Conservation (phyloP, 2,329 filamentous ascomycete species). For the Aspergillus candidus region DNA sequence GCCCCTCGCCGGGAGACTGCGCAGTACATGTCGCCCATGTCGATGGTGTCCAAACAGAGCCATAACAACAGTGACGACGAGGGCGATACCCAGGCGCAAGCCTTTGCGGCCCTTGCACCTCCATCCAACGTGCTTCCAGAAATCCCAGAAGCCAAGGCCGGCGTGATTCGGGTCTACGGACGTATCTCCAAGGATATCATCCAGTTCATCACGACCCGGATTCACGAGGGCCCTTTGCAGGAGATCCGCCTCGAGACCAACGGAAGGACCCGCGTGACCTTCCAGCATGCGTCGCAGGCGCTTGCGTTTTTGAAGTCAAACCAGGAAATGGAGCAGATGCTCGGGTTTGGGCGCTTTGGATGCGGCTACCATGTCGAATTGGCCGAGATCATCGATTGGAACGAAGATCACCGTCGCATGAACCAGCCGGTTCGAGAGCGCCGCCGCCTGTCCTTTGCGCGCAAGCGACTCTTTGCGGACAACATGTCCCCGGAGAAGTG, state of each 20-base stretch:
- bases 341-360: constrained; percentile 31
- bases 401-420: constrained; percentile 32
- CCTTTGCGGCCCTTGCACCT: constrained; percentile 3
- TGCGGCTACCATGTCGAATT: constrained; percentile 23
- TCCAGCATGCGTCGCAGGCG: constrained; percentile 34
- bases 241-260: constrained; percentile 31
- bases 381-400: constrained; percentile 29
- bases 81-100: not conserved
- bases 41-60: constrained; percentile 13
- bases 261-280: constrained; percentile 30
- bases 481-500: constrained; percentile 29
- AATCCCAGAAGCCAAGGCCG: constrained; percentile 24
- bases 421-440: constrained; percentile 31
- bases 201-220: constrained; percentile 29
- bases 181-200: constrained; percentile 20
- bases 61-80: constrained; percentile 11
- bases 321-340: constrained; percentile 20
- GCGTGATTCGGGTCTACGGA: constrained; percentile 22
- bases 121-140: constrained; percentile 7
- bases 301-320: constrained; percentile 29
- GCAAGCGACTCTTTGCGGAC: constrained; percentile 33
- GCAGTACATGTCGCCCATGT: constrained; percentile 15
- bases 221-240: constrained; percentile 35
- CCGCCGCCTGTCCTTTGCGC: constrained; percentile 38
- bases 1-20: constrained; percentile 4